Evolutionary conservation across 345 rosid genomes (phyloP).

Genomic region (Citrus australasica): DNA sequence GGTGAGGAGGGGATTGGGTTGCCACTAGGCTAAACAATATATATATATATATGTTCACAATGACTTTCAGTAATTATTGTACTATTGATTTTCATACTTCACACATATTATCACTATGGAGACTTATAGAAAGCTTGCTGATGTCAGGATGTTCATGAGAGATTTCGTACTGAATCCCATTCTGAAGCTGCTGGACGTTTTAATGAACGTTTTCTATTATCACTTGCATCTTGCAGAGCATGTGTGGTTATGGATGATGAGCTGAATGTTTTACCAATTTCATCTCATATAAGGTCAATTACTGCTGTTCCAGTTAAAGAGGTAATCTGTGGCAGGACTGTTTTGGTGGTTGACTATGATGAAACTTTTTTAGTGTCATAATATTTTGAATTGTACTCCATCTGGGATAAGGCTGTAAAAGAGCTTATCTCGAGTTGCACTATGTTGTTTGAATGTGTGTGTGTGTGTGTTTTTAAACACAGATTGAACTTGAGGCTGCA

Average conservation of each 20-base stretch:
- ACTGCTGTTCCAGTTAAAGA: constrained; percentile 50
- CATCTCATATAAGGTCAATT: constrained; percentile 86
- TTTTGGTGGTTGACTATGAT: background rate
- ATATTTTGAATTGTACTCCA: background rate
- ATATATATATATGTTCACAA: too few species aligned
- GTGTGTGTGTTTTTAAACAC: too few species aligned
- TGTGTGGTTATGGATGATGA: constrained; percentile 96
- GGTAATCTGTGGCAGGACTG: constrained; percentile 35
- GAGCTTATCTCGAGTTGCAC: background rate
- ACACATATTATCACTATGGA: background rate
- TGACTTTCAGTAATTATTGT: background rate
- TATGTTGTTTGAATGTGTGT: background rate
- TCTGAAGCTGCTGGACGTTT: constrained; percentile 82
- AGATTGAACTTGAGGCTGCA: background rate
- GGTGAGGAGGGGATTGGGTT: too few species aligned
- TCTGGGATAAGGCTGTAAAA: background rate
- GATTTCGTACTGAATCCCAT: constrained; percentile 95
- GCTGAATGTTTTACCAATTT: constrained; percentile 85
- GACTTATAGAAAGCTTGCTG: constrained; percentile 12
- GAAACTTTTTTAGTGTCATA: background rate
- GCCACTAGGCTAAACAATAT: too few species aligned
- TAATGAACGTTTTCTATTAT: constrained; percentile 86
- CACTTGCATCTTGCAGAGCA: constrained; percentile 88
- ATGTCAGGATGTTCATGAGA: constrained; percentile 94
- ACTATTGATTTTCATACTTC: background rate